A percentile compares a stretch with the other conserved stretches of the same genome.
These are phyloP conservation scores for Canavalia gladiata DNA, from an alignment of 306 rosid species.

Conservation along the genomic window DNA sequence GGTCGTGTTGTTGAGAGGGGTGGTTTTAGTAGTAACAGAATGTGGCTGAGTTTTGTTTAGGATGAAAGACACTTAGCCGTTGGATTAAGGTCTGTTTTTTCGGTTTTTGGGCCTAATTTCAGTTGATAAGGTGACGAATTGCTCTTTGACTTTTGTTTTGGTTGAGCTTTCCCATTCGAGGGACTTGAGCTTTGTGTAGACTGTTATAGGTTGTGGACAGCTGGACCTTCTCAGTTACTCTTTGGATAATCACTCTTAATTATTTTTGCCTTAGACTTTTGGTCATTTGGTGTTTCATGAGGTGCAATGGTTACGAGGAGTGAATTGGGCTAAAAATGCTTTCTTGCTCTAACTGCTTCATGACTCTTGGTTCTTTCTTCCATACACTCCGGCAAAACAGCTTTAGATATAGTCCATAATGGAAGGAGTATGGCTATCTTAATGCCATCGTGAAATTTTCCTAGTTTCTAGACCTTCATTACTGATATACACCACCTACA, in stretches of 20 bases:
- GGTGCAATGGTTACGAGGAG: constrained; percentile 28
- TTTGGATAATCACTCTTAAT: constrained; percentile 35
- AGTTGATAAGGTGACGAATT: constrained; percentile 21
- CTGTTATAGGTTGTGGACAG: constrained; percentile 30
- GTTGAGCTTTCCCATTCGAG: constrained; percentile 46
- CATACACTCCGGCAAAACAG: constrained; percentile 21
- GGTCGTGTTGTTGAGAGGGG: constrained; percentile 27
- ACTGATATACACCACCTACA: constrained; percentile 14
- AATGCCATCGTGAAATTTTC: constrained; percentile 26
- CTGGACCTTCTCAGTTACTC: constrained; percentile 26
- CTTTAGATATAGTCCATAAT: constrained; percentile 16
- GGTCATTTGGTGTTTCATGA: not conserved
- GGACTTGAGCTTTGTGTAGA: constrained; percentile 40
- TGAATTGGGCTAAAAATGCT: constrained; percentile 26
- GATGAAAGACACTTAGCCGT: constrained; percentile 22
- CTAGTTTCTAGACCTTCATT: constrained; percentile 9
- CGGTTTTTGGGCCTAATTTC: constrained; percentile 48
- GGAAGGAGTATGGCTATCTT: constrained; percentile 17
- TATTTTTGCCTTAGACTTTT: constrained; percentile 14
- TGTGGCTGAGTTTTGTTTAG: constrained; percentile 21
- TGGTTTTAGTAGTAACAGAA: constrained; percentile 34
- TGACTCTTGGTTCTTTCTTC: constrained; percentile 11
- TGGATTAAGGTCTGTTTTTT: constrained; percentile 35
- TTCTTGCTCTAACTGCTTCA: constrained; percentile 27
- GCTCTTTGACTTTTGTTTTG: constrained; percentile 49